phyloP scores from a whole-genome alignment of 495 filamentous ascomycete genomes.

The Paragyromitra xinjiangensis region DNA sequence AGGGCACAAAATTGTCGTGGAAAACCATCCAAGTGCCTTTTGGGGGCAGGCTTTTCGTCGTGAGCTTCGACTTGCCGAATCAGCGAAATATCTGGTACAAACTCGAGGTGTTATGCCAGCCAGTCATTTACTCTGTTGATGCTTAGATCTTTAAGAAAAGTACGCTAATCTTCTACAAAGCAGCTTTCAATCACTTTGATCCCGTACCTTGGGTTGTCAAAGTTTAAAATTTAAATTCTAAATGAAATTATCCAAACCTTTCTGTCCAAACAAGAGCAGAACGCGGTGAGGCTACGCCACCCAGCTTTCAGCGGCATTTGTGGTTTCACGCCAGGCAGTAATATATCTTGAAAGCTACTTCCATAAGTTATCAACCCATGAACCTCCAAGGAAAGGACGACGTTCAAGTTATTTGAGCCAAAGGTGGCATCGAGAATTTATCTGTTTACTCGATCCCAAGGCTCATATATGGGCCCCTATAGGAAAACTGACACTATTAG shows the following conservation, averaged over 20 bases:
- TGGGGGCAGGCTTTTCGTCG: background rate
- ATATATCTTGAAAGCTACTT: background rate
- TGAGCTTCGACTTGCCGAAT: constrained; percentile 14
- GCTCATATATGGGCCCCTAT: background rate
- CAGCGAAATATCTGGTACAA: constrained; percentile 18
- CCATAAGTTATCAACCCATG: background rate
- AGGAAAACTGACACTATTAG: background rate
- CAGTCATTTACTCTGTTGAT: constrained; percentile 14
- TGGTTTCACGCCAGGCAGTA: constrained; percentile 11
- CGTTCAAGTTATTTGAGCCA: background rate
- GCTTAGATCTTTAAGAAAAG: constrained; percentile 13
- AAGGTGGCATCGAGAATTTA: background rate
- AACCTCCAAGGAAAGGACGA: constrained; percentile 4
- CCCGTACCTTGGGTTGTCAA: constrained; percentile 26
- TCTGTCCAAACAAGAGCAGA: constrained; percentile 3
- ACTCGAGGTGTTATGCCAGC: constrained; percentile 10
- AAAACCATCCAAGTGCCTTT: background rate
- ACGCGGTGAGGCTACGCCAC: constrained; percentile 4
- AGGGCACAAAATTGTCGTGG: background rate
- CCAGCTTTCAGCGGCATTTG: background rate
- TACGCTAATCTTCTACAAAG: constrained; percentile 43
- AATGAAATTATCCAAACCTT: constrained; percentile 21
- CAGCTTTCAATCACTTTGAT: constrained; percentile 18
- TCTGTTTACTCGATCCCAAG: constrained; percentile 3
- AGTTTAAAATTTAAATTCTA: background rate